These are phyloP conservation scores for Setaria italica DNA, from an alignment of 202 grass and related monocot genomes.

Conservation along the genomic window DNA sequence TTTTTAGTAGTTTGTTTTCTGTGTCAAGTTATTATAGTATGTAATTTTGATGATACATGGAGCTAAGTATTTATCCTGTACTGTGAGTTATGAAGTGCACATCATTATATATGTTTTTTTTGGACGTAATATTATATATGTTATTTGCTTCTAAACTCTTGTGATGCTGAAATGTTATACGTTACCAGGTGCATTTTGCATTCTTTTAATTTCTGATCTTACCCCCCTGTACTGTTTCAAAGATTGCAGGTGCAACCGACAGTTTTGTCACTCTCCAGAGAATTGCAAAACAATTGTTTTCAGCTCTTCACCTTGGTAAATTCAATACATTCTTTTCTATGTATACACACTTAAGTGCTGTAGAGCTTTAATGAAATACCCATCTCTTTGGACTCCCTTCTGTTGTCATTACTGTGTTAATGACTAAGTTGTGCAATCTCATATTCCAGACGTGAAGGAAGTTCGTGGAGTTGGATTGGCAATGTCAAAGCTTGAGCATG, in stretches of 20 bases:
- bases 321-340: conserved; percentile 25
- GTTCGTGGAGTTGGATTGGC: conserved; percentile 90
- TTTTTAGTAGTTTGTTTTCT: conserved; percentile 13
- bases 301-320: conserved; percentile 76
- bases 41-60: background rate
- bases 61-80: conserved; percentile 30
- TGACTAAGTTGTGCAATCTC: conserved; percentile 32
- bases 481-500: conserved; percentile 77
- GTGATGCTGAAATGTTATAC: background rate
- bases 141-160: conserved; percentile 31
- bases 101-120: background rate
- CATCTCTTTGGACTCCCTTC: conserved; percentile 12
- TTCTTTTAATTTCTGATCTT: conserved; percentile 35
- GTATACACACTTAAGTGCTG: background rate
- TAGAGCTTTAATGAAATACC: background rate
- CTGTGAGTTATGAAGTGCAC: background rate
- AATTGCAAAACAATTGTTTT: conserved; percentile 83
- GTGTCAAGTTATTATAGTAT: conserved; percentile 26
- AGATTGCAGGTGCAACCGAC: conserved; percentile 89
- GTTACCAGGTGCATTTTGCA: conserved; percentile 6
- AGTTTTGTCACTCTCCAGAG: conserved; percentile 66
- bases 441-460: conserved; percentile 86
- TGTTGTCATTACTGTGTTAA: conserved; percentile 19
- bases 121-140: too few species aligned
- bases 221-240: conserved; percentile 26